Evolutionary conservation across 768 basidiomycete species (phyloP), one percentile per base, ranked within the genome.

Genomic region (Phaeotremella skinneri): DNA sequence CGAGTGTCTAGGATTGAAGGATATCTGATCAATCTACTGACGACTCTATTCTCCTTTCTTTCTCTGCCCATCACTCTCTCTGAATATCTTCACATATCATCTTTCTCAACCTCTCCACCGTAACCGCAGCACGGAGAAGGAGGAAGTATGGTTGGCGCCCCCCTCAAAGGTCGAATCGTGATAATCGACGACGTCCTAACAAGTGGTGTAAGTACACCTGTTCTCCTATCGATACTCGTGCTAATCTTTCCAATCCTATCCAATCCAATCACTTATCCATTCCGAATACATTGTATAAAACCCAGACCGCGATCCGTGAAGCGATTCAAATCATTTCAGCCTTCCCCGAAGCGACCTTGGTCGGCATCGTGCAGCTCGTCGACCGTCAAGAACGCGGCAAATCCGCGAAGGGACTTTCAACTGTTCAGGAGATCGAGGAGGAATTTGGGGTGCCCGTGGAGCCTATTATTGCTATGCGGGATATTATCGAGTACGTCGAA

Each of bases 181-280:
- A 83, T 98, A 45, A 81, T 98, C 31, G 94, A 99, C 80, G 94
- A 99, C 66, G 96, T 99, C 52, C 90, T 97, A 82, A 98, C 96
- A 1, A 61, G 68, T 48, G 78, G 76, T 13, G 70, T 68, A 43
- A 57, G 67, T 68, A 13, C 23, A 7, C 43, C 43, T 43, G 17
- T 30, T 17, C 31, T 5, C 20, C n/a, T 23, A 23, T 31, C 29
- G 4, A 47, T 2, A 21, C 43, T 21, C n/a, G n/a, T n/a, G n/a
- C n/a, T n/a, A n/a, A n/a, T n/a, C 50, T 57, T 34, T 26, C 48
- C 49, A 32, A 30, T 17, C 47, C 7, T 42, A 17, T 27, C n/a
- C 20, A 4, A 21, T 49, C n/a, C n/a, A 9, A 7, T 29, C 25
- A 39, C 21, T n/a, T n/a, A n/a, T n/a, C n/a, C n/a, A n/a, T n/a